Evolutionary conservation across 2,329 filamentous ascomycete species (phyloP), one percentile per base, ranked within the genome.

Genomic region (Nemania sp.): DNA sequence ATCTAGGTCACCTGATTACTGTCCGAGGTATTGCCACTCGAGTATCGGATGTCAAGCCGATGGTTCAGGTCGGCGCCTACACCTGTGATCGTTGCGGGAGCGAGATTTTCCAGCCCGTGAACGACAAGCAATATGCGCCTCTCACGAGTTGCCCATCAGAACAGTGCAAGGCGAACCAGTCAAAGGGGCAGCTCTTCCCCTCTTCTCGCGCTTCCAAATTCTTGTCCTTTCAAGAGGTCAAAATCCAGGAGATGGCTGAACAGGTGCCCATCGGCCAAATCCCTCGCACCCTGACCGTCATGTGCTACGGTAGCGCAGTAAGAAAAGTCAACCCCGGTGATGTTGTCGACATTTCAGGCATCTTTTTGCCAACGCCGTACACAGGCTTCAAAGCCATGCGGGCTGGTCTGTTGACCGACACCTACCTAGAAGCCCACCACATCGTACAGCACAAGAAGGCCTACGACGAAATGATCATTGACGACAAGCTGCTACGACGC

Each of bases 221-320:
- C 73, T 79, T 97, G 71, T 92, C 95, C 3, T 99, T 99, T 80
- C 95, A 99, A 76, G 95, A 99, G 77, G 87, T 98, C 77, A 98
- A 98, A 80, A 92, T 99, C 58, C 95, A 99, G 77, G 95, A 99
- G 75, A 91, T 98, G 87, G 92, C 95, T n/a, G 95, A 99, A 74
- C 95, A 99, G 76, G 95, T 99, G 0, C 95, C 95, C 7, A 96
- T 99, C 65, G 95, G 95, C 52, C 95, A 99, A 74, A 99, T 99
- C 69, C 95, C 95, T 34, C 87, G 95, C 60, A 92, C 92, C 59
- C 80, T 99, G 64, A 98, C 94, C 0, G 81, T 99, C 20, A 86
- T 96, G 70, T 97, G 92, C 76, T 90, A 96, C 72, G 95, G 95
- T 62, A 90, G 87, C 62, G 83, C 96, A 12, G 92, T 94, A 32